A percentile compares a stretch with the other conserved stretches of the same genome.
phyloP scores from a whole-genome alignment of 768 basidiomycete genomes.

The Psilocybe azurescens region DNA sequence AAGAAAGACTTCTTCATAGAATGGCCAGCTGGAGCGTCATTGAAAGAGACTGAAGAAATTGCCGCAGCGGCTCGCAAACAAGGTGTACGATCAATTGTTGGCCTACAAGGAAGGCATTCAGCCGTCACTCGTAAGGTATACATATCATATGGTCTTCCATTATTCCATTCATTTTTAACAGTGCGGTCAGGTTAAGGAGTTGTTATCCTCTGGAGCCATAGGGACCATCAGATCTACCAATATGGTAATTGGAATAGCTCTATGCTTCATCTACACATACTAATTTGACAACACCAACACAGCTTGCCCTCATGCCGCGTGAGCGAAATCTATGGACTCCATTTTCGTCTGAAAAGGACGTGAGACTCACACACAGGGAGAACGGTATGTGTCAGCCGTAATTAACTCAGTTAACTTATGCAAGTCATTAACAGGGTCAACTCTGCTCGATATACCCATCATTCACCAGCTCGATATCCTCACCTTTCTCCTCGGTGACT shows the following conservation, averaged over 20 bases:
- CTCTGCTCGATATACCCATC: slow-evolving; percentile 8
- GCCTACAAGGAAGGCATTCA: slow-evolving; percentile 15
- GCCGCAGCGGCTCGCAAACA: slow-evolving; percentile 34
- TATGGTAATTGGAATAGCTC: neutral
- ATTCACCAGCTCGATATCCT: slow-evolving; percentile 37
- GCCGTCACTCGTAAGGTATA: slow-evolving; percentile 22
- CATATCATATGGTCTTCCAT: neutral
- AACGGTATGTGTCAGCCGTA: neutral
- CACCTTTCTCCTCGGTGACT: slow-evolving; percentile 35
- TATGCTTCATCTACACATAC: no score
- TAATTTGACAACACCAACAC: no score
- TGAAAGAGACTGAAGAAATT: slow-evolving; percentile 38
- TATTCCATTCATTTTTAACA: neutral
- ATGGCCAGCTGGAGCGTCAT: slow-evolving; percentile 40
- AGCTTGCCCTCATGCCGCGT: neutral
- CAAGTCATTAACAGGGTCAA: neutral
- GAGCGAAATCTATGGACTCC: neutral
- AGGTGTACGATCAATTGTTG: slow-evolving; percentile 38
- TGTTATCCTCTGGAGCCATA: slow-evolving; percentile 6
- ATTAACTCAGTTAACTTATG: neutral
- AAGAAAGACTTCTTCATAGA: no score
- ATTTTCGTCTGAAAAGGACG: neutral
- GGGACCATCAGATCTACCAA: slow-evolving; percentile 5
- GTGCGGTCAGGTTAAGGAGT: slow-evolving; percentile 3
- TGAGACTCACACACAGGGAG: neutral